Evolutionary conservation across 495 filamentous ascomycete species (phyloP).

Genomic region (Aspergillus ellipticus): DNA sequence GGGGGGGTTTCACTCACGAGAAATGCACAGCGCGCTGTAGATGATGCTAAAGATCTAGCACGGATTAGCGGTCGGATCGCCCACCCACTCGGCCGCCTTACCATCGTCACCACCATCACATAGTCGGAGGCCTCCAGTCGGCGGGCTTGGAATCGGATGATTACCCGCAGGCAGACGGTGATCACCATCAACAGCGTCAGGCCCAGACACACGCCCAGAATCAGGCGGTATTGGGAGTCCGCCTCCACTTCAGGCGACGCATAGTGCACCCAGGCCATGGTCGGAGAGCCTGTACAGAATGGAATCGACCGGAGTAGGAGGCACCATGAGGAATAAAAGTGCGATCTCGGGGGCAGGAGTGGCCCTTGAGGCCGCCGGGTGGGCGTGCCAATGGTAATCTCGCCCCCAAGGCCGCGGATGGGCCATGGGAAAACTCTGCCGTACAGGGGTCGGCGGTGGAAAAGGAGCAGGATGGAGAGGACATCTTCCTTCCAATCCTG

Average conservation of each 20-base stretch:
- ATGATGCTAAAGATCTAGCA: slow-evolving; percentile 41
- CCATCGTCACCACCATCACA: slow-evolving; percentile 43
- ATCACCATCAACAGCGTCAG: slow-evolving; percentile 37
- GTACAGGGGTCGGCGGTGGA: background rate
- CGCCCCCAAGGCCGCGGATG: too few relatives aligned
- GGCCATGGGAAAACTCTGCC: background rate
- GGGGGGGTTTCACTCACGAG: slow-evolving; percentile 34
- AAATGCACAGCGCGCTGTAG: slow-evolving; percentile 48
- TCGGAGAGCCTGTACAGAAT: background rate
- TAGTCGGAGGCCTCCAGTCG: slow-evolving; percentile 45
- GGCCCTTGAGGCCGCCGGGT: too few relatives aligned
- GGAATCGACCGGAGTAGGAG: background rate
- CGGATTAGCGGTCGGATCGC: background rate
- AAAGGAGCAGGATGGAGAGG: background rate
- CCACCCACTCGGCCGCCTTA: slow-evolving; percentile 17
- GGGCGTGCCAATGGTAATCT: background rate
- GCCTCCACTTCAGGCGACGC: slow-evolving; percentile 35
- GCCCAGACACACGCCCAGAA: slow-evolving; percentile 42
- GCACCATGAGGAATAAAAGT: background rate
- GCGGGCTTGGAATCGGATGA: slow-evolving; percentile 30
- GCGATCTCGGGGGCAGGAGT: too few relatives aligned
- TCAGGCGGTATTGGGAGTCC: slow-evolving; percentile 38
- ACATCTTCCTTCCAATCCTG: background rate
- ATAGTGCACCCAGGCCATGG: slow-evolving; percentile 45
- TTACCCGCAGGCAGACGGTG: slow-evolving; percentile 34